Conservation (phyloP, 257 asterid species). For the Apocynum venetum region DNA sequence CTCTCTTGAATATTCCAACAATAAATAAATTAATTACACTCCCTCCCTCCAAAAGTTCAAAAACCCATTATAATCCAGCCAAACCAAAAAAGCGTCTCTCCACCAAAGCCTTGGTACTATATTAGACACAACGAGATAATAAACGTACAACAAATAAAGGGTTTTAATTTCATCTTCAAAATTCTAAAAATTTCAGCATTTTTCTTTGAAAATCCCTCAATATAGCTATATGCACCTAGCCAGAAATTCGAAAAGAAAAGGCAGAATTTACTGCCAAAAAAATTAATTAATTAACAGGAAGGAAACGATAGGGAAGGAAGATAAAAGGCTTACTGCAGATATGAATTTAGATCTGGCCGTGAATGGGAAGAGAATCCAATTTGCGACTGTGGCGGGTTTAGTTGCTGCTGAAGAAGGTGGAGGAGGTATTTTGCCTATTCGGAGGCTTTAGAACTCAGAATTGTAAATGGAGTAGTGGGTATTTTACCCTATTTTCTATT, state of each 20-base stretch:
- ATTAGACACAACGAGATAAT: background rate
- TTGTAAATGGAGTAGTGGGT: no score
- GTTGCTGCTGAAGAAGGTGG: background rate
- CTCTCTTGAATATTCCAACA: background rate
- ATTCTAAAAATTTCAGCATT: background rate
- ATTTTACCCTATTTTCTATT: no score
- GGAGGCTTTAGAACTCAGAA: background rate
- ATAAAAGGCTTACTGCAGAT: background rate
- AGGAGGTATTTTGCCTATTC: background rate
- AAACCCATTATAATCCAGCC: background rate
- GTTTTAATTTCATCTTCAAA: background rate
- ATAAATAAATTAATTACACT: background rate
- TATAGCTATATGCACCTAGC: background rate
- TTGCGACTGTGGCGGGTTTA: background rate
- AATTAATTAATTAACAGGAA: background rate
- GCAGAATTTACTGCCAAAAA: background rate
- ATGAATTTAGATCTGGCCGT: background rate
- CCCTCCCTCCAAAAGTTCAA: background rate
- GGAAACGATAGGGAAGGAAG: background rate
- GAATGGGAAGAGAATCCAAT: background rate
- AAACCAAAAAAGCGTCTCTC: no score
- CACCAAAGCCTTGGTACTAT: background rate
- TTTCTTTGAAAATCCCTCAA: background rate
- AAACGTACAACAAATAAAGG: background rate
- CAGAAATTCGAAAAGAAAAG: background rate